Conservation (phyloP, 2,329 filamentous ascomycete genomes). For the Colletotrichum tropicicola region DNA sequence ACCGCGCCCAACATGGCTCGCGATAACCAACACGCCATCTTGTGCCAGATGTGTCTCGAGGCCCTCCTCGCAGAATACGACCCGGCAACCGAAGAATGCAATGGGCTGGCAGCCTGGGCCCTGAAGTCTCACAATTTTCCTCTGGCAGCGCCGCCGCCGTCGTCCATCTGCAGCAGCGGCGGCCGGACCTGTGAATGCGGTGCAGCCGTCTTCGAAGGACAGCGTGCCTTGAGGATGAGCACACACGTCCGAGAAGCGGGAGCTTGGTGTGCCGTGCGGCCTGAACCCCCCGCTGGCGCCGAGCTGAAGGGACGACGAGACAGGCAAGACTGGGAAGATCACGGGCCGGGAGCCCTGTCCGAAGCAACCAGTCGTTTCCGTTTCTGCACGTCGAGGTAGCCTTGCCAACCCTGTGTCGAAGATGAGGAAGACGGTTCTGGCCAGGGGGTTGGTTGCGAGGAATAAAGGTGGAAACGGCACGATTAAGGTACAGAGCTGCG, state of each 20-base stretch:
- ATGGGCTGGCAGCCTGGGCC: slow-evolving; percentile 12
- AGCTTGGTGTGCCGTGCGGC: slow-evolving; percentile 13
- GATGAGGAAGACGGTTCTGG: slow-evolving; percentile 1
- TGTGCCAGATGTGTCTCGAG: slow-evolving; percentile 25
- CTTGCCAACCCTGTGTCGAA: slow-evolving; percentile 24
- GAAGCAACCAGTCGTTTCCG: slow-evolving; percentile 20
- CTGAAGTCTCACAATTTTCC: slow-evolving; percentile 23
- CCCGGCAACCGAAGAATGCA: slow-evolving; percentile 29
- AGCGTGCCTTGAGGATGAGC: background rate
- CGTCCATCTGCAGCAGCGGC: too few species aligned
- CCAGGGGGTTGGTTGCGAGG: slow-evolving; percentile 15
- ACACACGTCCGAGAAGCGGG: background rate
- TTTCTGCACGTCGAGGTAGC: slow-evolving; percentile 23
- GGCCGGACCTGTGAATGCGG: too few species aligned
- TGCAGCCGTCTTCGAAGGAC: too few species aligned
- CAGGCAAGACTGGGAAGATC: slow-evolving; percentile 22
- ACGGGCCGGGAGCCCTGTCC: slow-evolving; percentile 21
- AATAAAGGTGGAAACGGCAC: slow-evolving; percentile 17
- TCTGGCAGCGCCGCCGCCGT: too few species aligned
- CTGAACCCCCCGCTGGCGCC: slow-evolving; percentile 1
- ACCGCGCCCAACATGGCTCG: background rate
- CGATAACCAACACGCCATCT: slow-evolving; percentile 19
- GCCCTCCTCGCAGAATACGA: slow-evolving; percentile 21
- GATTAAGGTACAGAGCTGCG: slow-evolving; percentile 25
- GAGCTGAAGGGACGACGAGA: slow-evolving; percentile 24